Conservation (phyloP, 202 grass and related monocot species). For the Cymbopogon flexuosus region DNA sequence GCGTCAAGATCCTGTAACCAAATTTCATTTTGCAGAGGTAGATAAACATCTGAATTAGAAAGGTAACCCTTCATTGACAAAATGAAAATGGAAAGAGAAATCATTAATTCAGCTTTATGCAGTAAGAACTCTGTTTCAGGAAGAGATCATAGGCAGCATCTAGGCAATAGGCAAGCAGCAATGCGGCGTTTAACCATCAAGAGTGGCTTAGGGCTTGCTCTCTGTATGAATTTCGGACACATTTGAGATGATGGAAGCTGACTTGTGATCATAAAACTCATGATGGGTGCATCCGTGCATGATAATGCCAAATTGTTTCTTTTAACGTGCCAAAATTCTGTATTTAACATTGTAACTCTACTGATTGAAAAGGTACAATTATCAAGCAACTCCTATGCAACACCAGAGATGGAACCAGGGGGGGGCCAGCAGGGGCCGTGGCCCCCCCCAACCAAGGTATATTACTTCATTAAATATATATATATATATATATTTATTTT, state of each 20-base stretch:
- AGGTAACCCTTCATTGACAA: not conserved
- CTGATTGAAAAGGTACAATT: not conserved
- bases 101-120: conserved; percentile 17
- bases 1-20: conserved; percentile 60
- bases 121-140: not conserved
- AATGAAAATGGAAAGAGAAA: conserved; percentile 23
- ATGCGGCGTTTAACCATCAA: not conserved
- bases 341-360: not conserved
- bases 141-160: not conserved
- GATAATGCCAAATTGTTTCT: not conserved
- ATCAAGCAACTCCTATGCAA: not conserved
- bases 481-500: too few species aligned
- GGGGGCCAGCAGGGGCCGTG: too few species aligned
- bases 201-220: not conserved
- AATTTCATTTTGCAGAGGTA: conserved; percentile 20
- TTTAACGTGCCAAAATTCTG: not conserved
- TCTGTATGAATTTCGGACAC: not conserved
- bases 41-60: conserved; percentile 26
- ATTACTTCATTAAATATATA: too few species aligned
- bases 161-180: not conserved
- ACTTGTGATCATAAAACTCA: not conserved
- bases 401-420: too few species aligned
- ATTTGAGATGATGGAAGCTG: not conserved
- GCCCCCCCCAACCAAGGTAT: too few species aligned
- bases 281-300: not conserved